Conservation (phyloP, 2,329 filamentous ascomycete species). For the Aureobasidium namibiae region DNA sequence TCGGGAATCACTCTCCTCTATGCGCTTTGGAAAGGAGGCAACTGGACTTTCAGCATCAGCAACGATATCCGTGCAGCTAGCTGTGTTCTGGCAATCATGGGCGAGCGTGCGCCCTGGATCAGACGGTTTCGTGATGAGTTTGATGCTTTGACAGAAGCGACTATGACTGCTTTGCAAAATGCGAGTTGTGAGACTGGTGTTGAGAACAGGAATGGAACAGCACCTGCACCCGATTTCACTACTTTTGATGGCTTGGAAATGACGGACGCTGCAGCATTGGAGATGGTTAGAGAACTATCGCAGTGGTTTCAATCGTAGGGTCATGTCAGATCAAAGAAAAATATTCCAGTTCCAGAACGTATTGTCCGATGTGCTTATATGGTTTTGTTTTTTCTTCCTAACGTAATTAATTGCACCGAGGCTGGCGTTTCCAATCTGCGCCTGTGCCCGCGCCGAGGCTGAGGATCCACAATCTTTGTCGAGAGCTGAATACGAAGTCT, state of each 20-base stretch:
- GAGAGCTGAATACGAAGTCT: neutral
- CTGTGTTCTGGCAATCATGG: neutral
- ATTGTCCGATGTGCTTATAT: no score
- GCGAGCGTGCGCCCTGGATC: constrained; percentile 3
- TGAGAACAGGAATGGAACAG: neutral
- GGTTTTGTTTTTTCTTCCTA: no score
- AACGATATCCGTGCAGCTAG: neutral
- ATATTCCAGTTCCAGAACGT: no score
- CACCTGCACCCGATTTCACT: neutral
- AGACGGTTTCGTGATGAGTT: neutral
- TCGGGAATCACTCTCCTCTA: neutral
- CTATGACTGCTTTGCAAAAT: neutral
- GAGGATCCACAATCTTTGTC: no score
- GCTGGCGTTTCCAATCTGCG: no score
- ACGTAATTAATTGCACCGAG: no score
- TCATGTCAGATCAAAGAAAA: no score
- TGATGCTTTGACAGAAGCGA: neutral
- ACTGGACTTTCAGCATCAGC: neutral
- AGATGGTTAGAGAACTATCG: neutral
- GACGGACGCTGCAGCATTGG: neutral
- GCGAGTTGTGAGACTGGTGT: neutral
- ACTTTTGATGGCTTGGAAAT: neutral
- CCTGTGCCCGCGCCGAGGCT: no score
- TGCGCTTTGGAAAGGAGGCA: neutral
- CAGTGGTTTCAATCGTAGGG: neutral